Evolutionary conservation across 805 yeast species (phyloP).

Genomic region (Candida piceae): DNA sequence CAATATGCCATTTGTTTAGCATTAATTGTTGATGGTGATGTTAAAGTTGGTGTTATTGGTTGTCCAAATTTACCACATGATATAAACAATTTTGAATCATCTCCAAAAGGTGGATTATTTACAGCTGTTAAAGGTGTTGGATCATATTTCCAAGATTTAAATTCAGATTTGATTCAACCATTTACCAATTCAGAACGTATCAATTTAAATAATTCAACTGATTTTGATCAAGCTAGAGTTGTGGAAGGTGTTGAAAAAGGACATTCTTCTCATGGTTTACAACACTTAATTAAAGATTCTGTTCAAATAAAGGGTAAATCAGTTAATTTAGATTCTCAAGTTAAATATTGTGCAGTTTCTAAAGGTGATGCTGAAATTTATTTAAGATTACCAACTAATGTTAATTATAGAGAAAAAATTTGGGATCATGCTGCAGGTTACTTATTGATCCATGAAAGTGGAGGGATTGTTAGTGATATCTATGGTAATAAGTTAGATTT

Average conservation of each 20-base stretch:
- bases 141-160: conserved; percentile 48
- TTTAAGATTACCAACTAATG: conserved; percentile 75
- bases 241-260: conserved; percentile 95
- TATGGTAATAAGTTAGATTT: conserved; percentile 71
- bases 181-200: conserved; percentile 34
- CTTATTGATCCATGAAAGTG: conserved; percentile 80
- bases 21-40: conserved; percentile 77
- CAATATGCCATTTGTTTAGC: conserved; percentile 97
- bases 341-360: conserved; percentile 87
- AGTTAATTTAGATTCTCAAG: conserved; percentile 90
- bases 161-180: conserved; percentile 34
- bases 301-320: conserved; percentile 55
- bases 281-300: conserved; percentile 61
- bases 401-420: conserved; percentile 81
- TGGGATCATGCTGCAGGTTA: conserved; percentile 99
- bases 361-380: conserved; percentile 92
- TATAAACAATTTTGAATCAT: conserved; percentile 26
- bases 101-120: conserved; percentile 61
- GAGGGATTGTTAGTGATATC: conserved; percentile 87
- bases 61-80: conserved; percentile 82
- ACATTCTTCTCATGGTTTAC: conserved; percentile 89
- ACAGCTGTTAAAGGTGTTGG: conserved; percentile 68
- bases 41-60: conserved; percentile 88
- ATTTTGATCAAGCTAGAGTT: conserved; percentile 52
- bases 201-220: conserved; percentile 43